phyloP scores from a whole-genome alignment of 768 basidiomycete genomes.

The Tricholoma sp. region DNA sequence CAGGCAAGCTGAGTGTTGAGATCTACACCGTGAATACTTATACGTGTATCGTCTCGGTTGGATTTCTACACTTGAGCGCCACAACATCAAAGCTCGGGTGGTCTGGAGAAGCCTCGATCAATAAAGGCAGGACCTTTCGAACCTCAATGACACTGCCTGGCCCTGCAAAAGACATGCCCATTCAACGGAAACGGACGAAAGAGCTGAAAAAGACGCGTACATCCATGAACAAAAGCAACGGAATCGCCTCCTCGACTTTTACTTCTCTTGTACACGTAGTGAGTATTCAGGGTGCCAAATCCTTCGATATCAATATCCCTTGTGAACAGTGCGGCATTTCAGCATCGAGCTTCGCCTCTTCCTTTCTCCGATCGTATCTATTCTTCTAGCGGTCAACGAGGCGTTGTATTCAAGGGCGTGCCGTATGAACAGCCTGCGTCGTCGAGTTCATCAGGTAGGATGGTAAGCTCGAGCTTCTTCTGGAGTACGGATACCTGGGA shows the following conservation, averaged over 20 bases:
- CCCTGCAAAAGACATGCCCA: constrained; percentile 33
- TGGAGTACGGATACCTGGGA: not conserved
- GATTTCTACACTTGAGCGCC: too few relatives aligned
- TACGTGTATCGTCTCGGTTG: too few relatives aligned
- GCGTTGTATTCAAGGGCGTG: constrained; percentile 35
- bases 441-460: not conserved
- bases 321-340: constrained; percentile 45
- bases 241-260: constrained; percentile 33
- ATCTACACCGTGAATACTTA: too few relatives aligned
- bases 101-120: constrained; percentile 36
- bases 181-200: too few relatives aligned
- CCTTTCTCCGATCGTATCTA: constrained; percentile 44
- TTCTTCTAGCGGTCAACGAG: constrained; percentile 42
- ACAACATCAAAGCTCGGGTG: constrained; percentile 62
- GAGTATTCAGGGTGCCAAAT: constrained; percentile 41
- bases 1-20: constrained; percentile 57
- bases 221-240: constrained; percentile 54
- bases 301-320: constrained; percentile 42
- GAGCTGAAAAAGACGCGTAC: constrained; percentile 12
- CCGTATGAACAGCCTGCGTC: constrained; percentile 40
- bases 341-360: constrained; percentile 44
- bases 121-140: constrained; percentile 49
- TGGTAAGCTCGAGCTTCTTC: not conserved
- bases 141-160: constrained; percentile 57
- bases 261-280: constrained; percentile 50